These are phyloP conservation scores for Ceratobasidium sp. DNA, from an alignment of 1,284 basidiomycete genomes.

Conservation along the genomic window DNA sequence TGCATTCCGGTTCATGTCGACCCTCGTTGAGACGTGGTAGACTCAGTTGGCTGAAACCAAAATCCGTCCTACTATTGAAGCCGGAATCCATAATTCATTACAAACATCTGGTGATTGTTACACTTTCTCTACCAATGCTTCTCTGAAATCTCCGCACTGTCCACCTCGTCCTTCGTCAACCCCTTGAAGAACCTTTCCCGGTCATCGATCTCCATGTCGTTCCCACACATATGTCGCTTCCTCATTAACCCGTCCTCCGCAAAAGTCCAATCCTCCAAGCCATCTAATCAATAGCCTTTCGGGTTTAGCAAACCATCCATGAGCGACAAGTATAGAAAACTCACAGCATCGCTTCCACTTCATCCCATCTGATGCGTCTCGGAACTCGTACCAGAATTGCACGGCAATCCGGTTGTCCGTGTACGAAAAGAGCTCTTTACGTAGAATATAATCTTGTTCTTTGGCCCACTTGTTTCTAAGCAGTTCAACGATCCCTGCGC, in stretches of 20 bases:
- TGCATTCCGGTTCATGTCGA: too few species aligned
- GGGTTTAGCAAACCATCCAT: background rate
- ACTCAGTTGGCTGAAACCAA: too few species aligned
- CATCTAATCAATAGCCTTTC: slow-evolving; percentile 23
- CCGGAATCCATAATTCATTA: too few species aligned
- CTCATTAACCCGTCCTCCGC: slow-evolving; percentile 67
- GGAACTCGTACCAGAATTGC: slow-evolving; percentile 75
- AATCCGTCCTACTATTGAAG: too few species aligned
- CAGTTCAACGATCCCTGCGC: slow-evolving; percentile 65
- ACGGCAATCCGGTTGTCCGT: slow-evolving; percentile 71
- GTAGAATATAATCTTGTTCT: slow-evolving; percentile 63
- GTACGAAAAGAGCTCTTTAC: slow-evolving; percentile 73
- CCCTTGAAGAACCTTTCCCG: slow-evolving; percentile 71
- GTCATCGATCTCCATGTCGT: slow-evolving; percentile 67
- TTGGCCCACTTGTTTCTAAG: slow-evolving; percentile 67
- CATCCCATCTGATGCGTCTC: slow-evolving; percentile 56
- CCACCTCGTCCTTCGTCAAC: slow-evolving; percentile 54
- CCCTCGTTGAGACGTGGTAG: too few species aligned
- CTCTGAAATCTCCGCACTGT: slow-evolving; percentile 54
- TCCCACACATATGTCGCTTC: slow-evolving; percentile 71
- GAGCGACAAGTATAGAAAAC: slow-evolving; percentile 13
- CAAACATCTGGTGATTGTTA: background rate
- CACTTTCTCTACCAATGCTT: slow-evolving; percentile 55
- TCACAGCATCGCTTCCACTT: slow-evolving; percentile 43
- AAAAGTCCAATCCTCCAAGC: slow-evolving; percentile 70